Percentiles rank a stretch among this genome's conserved stretches.
phyloP scores from a whole-genome alignment of 371 early-diverging fungal species.

The Zopfochytrium polystomum region DNA sequence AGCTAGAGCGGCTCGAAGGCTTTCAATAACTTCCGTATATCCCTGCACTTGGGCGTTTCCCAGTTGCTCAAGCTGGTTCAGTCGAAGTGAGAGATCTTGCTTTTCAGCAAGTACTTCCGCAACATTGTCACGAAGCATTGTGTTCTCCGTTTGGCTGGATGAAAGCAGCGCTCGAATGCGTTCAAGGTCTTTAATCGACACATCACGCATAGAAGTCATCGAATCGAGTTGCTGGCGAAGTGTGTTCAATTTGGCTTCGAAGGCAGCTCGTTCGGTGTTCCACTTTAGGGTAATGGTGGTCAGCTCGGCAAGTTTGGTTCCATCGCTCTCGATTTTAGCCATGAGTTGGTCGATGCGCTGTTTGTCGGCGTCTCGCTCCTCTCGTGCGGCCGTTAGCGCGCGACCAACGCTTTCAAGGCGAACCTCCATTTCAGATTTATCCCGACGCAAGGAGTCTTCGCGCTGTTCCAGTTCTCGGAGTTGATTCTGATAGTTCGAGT shows the following conservation, averaged over 20 bases:
- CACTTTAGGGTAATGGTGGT: no score
- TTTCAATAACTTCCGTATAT: conserved; percentile 14
- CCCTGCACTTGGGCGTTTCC: conserved; percentile 5
- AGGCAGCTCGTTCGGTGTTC: conserved; percentile 4
- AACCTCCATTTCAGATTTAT: conserved; percentile 3
- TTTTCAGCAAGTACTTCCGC: conserved; percentile 1
- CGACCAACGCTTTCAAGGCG: conserved; percentile 3
- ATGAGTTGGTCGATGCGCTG: background rate
- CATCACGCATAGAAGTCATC: background rate
- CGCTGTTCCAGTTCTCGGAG: no score
- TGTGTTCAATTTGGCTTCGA: background rate
- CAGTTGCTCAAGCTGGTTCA: conserved; percentile 5
- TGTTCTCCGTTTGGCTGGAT: conserved; percentile 3
- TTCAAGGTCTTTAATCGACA: background rate
- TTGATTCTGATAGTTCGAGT: no score
- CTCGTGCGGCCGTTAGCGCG: conserved; percentile 1
- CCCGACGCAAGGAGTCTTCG: background rate
- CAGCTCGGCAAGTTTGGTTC: background rate
- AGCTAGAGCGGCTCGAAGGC: conserved; percentile 5
- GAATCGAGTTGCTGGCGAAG: background rate
- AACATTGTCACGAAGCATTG: no score
- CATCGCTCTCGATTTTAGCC: background rate
- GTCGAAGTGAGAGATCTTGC: background rate
- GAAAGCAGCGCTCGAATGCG: background rate
- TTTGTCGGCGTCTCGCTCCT: conserved; percentile 12